These are phyloP conservation scores for Trypanosoma congolense DNA, from an alignment of 208 protist genomes.

Conservation along the genomic window DNA sequence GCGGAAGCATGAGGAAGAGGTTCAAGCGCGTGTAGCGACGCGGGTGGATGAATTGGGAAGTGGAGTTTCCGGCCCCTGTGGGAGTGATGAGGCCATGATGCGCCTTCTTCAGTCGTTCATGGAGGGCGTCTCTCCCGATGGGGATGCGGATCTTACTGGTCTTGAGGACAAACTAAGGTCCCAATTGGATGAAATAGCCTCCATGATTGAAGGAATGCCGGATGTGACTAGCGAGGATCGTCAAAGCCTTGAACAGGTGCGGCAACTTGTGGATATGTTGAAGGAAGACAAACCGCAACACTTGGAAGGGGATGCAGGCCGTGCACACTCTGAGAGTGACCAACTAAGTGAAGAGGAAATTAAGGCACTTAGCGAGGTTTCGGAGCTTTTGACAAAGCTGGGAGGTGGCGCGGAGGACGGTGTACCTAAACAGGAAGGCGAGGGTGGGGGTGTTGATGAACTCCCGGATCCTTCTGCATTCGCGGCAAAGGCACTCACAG, in stretches of 20 bases:
- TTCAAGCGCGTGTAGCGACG: conserved; percentile 39
- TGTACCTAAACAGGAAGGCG: not conserved
- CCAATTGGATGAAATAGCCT: conserved; percentile 10
- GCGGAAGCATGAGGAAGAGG: conserved; percentile 50
- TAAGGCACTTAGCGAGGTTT: not conserved
- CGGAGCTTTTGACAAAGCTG: too few species aligned
- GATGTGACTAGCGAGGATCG: conserved; percentile 15
- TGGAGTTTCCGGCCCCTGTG: conserved; percentile 23
- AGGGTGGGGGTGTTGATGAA: not conserved
- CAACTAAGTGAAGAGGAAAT: not conserved
- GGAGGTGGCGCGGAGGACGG: too few species aligned
- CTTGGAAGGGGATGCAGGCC: conserved; percentile 34
- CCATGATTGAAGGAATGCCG: conserved; percentile 4
- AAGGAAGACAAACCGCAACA: conserved; percentile 31
- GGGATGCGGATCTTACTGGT: conserved; percentile 29
- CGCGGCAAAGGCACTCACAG: conserved; percentile 28
- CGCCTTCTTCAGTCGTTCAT: conserved; percentile 21
- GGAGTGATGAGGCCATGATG: conserved; percentile 21
- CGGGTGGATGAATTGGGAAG: conserved; percentile 49
- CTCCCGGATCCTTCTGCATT: not conserved
- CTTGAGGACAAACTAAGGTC: conserved; percentile 45
- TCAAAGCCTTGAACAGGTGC: conserved; percentile 21
- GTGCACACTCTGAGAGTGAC: not conserved
- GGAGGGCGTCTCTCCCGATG: conserved; percentile 25
- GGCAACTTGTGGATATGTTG: conserved; percentile 35